phyloP scores from a whole-genome alignment of 1,284 basidiomycete species.

The Exobasidium cylindrosporum region DNA sequence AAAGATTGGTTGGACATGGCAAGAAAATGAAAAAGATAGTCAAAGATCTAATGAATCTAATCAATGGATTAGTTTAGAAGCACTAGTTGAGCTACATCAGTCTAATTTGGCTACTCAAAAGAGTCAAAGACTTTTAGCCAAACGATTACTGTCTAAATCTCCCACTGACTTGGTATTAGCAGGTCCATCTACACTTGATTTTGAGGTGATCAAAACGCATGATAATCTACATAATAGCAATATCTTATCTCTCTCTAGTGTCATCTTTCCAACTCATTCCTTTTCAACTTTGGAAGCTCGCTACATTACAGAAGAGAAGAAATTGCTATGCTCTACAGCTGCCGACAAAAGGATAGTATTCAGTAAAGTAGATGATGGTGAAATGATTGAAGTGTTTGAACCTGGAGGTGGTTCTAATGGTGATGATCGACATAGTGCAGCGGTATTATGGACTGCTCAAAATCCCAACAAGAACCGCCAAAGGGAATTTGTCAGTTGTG shows the following conservation, averaged over 20 bases:
- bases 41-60: slow-evolving; percentile 10
- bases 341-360: slow-evolving; percentile 46
- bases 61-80: slow-evolving; percentile 30
- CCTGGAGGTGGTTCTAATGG: not conserved
- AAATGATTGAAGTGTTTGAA: slow-evolving; percentile 41
- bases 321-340: slow-evolving; percentile 19
- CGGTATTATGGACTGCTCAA: slow-evolving; percentile 38
- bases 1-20: slow-evolving; percentile 7
- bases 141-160: slow-evolving; percentile 16
- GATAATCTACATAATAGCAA: slow-evolving; percentile 39
- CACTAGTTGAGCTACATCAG: slow-evolving; percentile 12
- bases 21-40: not conserved
- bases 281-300: slow-evolving; percentile 19
- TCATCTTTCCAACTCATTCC: slow-evolving; percentile 20
- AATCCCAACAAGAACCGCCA: slow-evolving; percentile 23
- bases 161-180: slow-evolving; percentile 21
- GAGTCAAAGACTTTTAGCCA: slow-evolving; percentile 13
- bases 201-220: slow-evolving; percentile 24
- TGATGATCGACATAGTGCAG: slow-evolving; percentile 34
- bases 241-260: slow-evolving; percentile 35
- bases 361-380: slow-evolving; percentile 27
- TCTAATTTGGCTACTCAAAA: slow-evolving; percentile 24
- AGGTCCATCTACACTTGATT: slow-evolving; percentile 19
- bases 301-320: not conserved
- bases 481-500: slow-evolving; percentile 35